Evolutionary conservation across 176 grass and related monocot species (phyloP).

Genomic region (Triticum timopheevii): DNA sequence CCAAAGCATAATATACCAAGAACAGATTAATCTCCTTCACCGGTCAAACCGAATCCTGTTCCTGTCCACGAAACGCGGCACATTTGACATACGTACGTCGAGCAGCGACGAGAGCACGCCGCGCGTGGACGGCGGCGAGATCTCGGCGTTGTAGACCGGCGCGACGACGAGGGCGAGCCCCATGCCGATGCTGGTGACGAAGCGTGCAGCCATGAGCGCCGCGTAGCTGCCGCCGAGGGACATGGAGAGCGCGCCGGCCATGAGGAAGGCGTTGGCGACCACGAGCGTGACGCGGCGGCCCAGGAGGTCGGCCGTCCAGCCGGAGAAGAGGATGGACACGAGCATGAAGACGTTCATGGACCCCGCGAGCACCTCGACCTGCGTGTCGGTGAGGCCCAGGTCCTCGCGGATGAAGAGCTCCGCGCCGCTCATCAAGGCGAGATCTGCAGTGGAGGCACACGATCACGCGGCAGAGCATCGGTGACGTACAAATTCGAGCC

Average conservation of each 20-base stretch:
- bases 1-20: neutral
- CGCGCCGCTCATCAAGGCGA: constrained; percentile 11
- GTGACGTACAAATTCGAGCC: too few relatives aligned
- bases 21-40: too few relatives aligned
- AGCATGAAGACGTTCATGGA: constrained; percentile 18
- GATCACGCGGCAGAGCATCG: neutral
- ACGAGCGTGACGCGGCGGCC: constrained; percentile 6
- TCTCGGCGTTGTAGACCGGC: constrained; percentile 19
- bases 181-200: constrained; percentile 7
- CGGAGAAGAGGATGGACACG: neutral
- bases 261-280: neutral
- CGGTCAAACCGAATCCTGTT: too few relatives aligned
- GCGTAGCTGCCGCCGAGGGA: neutral
- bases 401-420: constrained; percentile 16
- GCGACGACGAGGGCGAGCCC: constrained; percentile 3
- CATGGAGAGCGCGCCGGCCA: constrained; percentile 1
- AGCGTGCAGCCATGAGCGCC: neutral
- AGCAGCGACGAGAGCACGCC: constrained; percentile 5
- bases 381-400: constrained; percentile 5
- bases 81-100: neutral
- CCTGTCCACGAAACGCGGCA: neutral
- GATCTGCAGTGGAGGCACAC: neutral
- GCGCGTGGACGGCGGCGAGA: neutral
- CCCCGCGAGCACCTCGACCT: constrained; percentile 1
- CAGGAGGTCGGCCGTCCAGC: neutral